phyloP scores from a whole-genome alignment of 768 basidiomycete species.

The Leccinum boreale region DNA sequence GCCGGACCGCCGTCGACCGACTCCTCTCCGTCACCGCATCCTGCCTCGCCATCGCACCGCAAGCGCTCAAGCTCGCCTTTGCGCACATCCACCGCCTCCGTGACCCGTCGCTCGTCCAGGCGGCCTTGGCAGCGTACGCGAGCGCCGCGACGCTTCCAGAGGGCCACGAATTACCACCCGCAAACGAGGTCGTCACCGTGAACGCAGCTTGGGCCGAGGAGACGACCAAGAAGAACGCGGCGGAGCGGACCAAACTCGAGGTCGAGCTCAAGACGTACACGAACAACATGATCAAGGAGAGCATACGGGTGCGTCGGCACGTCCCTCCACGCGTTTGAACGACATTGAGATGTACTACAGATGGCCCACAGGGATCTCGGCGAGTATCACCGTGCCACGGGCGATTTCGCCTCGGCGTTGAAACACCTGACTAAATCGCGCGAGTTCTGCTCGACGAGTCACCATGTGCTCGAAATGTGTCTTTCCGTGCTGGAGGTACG shows the following conservation, averaged over 20 bases:
- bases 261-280: slow-evolving; percentile 93
- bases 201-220: slow-evolving; percentile 78
- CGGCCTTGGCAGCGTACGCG: slow-evolving; percentile 54
- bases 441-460: slow-evolving; percentile 87
- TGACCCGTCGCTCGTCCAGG: slow-evolving; percentile 61
- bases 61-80: slow-evolving; percentile 67
- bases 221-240: slow-evolving; percentile 56
- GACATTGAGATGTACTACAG: slow-evolving; percentile 37
- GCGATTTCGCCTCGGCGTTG: slow-evolving; percentile 68
- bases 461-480: slow-evolving; percentile 94
- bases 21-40: slow-evolving; percentile 62
- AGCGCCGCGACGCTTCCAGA: slow-evolving; percentile 31
- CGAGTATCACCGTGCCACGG: slow-evolving; percentile 67
- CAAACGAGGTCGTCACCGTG: slow-evolving; percentile 46
- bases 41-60: slow-evolving; percentile 67
- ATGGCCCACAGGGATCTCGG: slow-evolving; percentile 92
- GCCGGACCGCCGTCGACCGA: slow-evolving; percentile 73
- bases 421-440: slow-evolving; percentile 88
- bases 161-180: slow-evolving; percentile 42
- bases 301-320: slow-evolving; percentile 69
- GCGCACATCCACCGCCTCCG: slow-evolving; percentile 62
- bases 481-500: slow-evolving; percentile 74
- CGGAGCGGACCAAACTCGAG: slow-evolving; percentile 82
- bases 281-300: slow-evolving; percentile 98
- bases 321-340: neutral